A percentile compares a stretch with the other conserved stretches of the same genome.
phyloP scores from a whole-genome alignment of 768 basidiomycete species.

The Phylloporus rhodoxanthus region DNA sequence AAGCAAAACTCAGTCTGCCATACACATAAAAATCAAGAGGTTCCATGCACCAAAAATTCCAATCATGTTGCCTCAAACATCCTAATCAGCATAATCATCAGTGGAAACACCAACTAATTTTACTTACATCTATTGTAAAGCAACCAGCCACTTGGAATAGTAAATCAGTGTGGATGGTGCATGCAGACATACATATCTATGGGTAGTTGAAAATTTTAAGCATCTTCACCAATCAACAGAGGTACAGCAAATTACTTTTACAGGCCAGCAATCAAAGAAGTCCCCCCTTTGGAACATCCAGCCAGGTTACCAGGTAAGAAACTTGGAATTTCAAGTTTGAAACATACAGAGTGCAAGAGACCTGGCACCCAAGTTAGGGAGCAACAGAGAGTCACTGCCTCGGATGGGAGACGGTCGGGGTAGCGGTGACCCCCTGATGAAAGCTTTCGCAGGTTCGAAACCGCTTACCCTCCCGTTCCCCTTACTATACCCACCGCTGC shows the following conservation, averaged over 20 bases:
- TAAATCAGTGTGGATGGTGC: neutral
- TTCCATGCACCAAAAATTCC: neutral
- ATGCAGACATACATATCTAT: constrained; percentile 6
- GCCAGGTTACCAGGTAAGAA: constrained; percentile 4
- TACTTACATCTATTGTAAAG: constrained; percentile 10
- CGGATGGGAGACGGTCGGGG: neutral
- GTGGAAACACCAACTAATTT: no score
- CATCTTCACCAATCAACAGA: no score
- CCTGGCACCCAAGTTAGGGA: neutral
- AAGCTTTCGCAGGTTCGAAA: no score
- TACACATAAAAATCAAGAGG: neutral
- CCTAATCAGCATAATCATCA: neutral
- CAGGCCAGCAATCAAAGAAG: constrained; percentile 8
- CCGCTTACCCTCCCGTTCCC: no score
- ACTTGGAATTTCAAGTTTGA: no score
- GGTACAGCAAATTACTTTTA: neutral
- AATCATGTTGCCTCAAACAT: neutral
- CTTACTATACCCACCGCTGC: no score
- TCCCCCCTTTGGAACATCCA: constrained; percentile 2
- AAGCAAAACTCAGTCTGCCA: neutral
- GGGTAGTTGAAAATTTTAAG: neutral
- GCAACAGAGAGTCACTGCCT: no score
- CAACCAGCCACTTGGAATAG: no score
- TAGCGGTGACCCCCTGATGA: no score
- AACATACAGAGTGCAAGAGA: constrained; percentile 1